A percentile compares a stretch with the other conserved stretches of the same genome.
Evolutionary conservation across 352 stramenopile genomes (phyloP).

Genomic region (Phytophthora podocarpi): DNA sequence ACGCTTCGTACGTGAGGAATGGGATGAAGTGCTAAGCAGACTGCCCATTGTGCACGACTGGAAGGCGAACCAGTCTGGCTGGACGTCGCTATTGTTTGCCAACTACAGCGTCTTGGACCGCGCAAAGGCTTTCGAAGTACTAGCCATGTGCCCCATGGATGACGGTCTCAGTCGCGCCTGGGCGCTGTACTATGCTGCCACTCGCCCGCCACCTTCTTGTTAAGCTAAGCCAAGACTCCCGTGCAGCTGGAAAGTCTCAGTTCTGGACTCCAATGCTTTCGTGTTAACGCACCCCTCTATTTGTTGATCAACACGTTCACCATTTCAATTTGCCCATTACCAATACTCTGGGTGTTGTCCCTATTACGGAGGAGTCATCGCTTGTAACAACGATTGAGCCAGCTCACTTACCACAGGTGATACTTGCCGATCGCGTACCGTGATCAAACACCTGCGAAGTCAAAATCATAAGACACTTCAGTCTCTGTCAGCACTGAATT

Average conservation of each 20-base stretch:
- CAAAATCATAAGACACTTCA: conserved; percentile 1
- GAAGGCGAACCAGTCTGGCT: conserved; percentile 49
- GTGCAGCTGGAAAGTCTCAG: not conserved
- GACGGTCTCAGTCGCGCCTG: conserved; percentile 73
- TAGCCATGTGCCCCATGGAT: conserved; percentile 61
- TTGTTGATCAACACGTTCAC: not conserved
- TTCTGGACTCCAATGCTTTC: not conserved
- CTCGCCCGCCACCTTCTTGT: conserved; percentile 32
- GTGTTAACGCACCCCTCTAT: not conserved
- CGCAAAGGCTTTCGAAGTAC: conserved; percentile 38
- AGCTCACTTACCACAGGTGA: conserved; percentile 42
- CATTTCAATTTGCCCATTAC: not conserved
- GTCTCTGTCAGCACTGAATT: too few relatives aligned
- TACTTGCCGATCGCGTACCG: conserved; percentile 34
- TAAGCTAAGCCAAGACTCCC: conserved; percentile 1
- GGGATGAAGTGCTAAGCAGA: conserved; percentile 60
- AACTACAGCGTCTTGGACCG: conserved; percentile 63
- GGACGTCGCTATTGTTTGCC: conserved; percentile 65
- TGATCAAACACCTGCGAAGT: conserved; percentile 39
- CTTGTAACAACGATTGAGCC: conserved; percentile 59
- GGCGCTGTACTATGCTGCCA: conserved; percentile 64
- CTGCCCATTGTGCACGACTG: conserved; percentile 58
- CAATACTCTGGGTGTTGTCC: conserved; percentile 3
- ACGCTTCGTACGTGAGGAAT: conserved; percentile 64
- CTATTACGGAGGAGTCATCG: conserved; percentile 30